phyloP scores from a whole-genome alignment of 495 filamentous ascomycete genomes.

The Aspergillus haitiensis region DNA sequence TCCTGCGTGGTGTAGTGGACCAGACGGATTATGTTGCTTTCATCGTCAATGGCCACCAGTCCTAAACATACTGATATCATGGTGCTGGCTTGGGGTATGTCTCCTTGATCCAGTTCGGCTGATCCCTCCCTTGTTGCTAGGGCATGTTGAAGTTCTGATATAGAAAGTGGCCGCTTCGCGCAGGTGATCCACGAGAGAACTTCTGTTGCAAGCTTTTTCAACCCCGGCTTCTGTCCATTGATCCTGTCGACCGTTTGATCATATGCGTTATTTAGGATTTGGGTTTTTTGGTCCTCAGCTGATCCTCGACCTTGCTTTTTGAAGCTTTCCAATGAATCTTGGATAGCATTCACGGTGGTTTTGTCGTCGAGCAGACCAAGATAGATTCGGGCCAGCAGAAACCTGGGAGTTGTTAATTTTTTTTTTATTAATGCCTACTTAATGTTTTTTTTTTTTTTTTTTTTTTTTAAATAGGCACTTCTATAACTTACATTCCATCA shows the following conservation, averaged over 20 bases:
- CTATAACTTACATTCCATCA: conserved; percentile 43
- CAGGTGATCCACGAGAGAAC: conserved; percentile 51
- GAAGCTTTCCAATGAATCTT: conserved; percentile 25
- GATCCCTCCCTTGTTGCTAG: conserved; percentile 38
- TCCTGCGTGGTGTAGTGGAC: conserved; percentile 57
- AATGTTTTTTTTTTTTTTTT: conserved; percentile 1
- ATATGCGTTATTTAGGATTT: conserved; percentile 35
- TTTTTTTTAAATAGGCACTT: too few species aligned
- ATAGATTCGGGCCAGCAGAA: conserved; percentile 54
- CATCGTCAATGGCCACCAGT: conserved; percentile 49
- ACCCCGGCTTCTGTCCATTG: conserved; percentile 29
- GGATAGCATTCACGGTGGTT: conserved; percentile 30
- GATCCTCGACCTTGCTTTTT: conserved; percentile 6
- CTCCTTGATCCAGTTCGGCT: conserved; percentile 37
- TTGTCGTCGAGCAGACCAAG: conserved; percentile 44
- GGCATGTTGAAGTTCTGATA: conserved; percentile 48
- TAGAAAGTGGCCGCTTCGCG: conserved; percentile 39
- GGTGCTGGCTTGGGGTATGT: conserved; percentile 37
- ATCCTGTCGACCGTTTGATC: conserved; percentile 47
- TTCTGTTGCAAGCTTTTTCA: conserved; percentile 34
- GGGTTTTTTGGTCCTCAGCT: conserved; percentile 25
- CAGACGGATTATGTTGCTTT: conserved; percentile 48
- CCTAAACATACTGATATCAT: conserved; percentile 53
- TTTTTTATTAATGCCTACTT: not conserved
- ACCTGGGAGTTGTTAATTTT: conserved; percentile 35